phyloP scores from a whole-genome alignment of 495 filamentous ascomycete species.

The Aspergillus biplanus region DNA sequence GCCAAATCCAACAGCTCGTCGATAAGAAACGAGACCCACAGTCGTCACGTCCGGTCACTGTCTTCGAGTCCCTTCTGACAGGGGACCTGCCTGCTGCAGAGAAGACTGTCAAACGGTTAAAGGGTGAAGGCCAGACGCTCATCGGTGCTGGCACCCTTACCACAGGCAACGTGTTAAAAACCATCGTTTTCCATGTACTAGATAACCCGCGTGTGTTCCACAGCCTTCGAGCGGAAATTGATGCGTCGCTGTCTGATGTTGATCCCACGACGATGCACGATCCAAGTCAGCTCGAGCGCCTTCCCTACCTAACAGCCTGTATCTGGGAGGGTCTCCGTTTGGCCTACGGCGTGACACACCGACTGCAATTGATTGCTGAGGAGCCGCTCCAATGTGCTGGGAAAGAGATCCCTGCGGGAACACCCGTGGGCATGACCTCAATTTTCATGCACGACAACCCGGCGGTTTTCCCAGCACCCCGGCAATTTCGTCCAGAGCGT shows the following conservation, averaged over 20 bases:
- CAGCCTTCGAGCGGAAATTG: neutral
- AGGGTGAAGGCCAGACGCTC: constrained; percentile 16
- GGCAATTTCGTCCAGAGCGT: constrained; percentile 14
- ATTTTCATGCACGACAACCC: constrained; percentile 17
- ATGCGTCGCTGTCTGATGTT: neutral
- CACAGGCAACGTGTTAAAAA: constrained; percentile 10
- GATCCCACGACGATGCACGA: constrained; percentile 4
- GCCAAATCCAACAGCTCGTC: constrained; percentile 7
- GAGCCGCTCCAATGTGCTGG: constrained; percentile 9
- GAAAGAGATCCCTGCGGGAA: constrained; percentile 7
- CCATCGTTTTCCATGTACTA: constrained; percentile 11
- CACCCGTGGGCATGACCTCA: constrained; percentile 14
- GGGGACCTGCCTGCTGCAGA: constrained; percentile 3
- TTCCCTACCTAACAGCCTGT: constrained; percentile 14
- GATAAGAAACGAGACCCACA: neutral
- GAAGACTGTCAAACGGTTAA: constrained; percentile 10
- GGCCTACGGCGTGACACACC: constrained; percentile 10
- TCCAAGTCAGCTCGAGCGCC: constrained; percentile 4
- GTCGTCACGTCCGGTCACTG: neutral
- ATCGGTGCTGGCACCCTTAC: constrained; percentile 16
- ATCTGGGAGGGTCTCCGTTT: constrained; percentile 12
- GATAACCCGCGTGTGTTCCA: constrained; percentile 1
- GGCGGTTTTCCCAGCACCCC: constrained; percentile 3
- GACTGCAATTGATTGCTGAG: constrained; percentile 14
- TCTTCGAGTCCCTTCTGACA: constrained; percentile 1